phyloP scores from a whole-genome alignment of 1,139 yeast species.

The Pneumocystis carinii region DNA sequence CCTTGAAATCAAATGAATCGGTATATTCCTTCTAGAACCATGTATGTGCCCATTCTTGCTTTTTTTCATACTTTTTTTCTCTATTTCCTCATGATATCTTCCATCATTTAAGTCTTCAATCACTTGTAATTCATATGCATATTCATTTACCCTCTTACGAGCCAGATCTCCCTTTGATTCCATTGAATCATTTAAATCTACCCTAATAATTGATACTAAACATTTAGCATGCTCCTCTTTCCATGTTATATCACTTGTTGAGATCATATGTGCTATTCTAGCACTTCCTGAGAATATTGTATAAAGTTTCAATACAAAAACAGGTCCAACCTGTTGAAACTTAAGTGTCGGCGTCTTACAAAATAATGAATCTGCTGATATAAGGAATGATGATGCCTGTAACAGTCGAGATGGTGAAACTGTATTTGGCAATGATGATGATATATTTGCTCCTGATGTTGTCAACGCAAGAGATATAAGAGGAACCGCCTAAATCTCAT shows the following conservation, averaged over 20 bases:
- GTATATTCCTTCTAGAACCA: slow-evolving; percentile 23
- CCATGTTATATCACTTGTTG: slow-evolving; percentile 43
- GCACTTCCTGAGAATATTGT: slow-evolving; percentile 51
- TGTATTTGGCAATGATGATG: slow-evolving; percentile 36
- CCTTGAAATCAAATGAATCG: slow-evolving; percentile 27
- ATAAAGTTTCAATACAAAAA: slow-evolving; percentile 44
- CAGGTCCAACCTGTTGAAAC: slow-evolving; percentile 40
- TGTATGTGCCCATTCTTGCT: slow-evolving; percentile 20
- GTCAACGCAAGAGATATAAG: slow-evolving; percentile 50
- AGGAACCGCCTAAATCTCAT: slow-evolving; percentile 34
- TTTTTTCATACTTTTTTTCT: slow-evolving; percentile 23
- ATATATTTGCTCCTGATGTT: slow-evolving; percentile 54
- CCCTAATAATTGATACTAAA: slow-evolving; percentile 30
- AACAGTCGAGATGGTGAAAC: slow-evolving; percentile 54
- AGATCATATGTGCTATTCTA: slow-evolving; percentile 27
- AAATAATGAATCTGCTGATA: slow-evolving; percentile 26
- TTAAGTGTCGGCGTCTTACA: not conserved
- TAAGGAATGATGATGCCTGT: slow-evolving; percentile 44
- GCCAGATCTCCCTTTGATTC: not conserved
- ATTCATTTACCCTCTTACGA: slow-evolving; percentile 17
- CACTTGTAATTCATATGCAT: slow-evolving; percentile 35
- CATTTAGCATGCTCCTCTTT: slow-evolving; percentile 48
- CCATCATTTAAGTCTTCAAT: slow-evolving; percentile 57
- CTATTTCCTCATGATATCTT: slow-evolving; percentile 48
- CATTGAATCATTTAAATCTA: slow-evolving; percentile 6